Evolutionary conservation across 352 stramenopile genomes (phyloP).

Genomic region (Phytopythium chamaehyphon): DNA sequence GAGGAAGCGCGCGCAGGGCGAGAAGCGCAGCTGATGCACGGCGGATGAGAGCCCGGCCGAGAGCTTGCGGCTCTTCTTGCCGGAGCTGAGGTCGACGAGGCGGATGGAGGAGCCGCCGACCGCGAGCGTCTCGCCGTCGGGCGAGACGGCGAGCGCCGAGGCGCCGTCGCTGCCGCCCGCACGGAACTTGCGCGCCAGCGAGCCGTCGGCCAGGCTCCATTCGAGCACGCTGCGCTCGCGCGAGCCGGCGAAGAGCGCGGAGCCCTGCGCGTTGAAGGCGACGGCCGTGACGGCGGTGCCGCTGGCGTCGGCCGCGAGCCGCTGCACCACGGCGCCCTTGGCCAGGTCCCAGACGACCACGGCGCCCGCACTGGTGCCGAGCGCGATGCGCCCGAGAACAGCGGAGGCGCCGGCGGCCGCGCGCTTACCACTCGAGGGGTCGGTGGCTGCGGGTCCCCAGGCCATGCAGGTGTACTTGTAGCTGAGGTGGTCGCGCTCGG

Average conservation of each 20-base stretch:
- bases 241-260: slow-evolving; percentile 59
- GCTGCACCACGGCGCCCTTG: slow-evolving; percentile 56
- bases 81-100: slow-evolving; percentile 70
- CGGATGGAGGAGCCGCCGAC: slow-evolving; percentile 60
- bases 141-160: slow-evolving; percentile 59
- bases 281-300: slow-evolving; percentile 57
- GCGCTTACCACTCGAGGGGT: slow-evolving; percentile 40
- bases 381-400: slow-evolving; percentile 56
- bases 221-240: slow-evolving; percentile 77
- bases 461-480: slow-evolving; percentile 79
- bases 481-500: slow-evolving; percentile 79
- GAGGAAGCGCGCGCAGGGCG: slow-evolving; percentile 55
- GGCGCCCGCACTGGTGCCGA: slow-evolving; percentile 63
- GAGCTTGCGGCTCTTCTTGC: slow-evolving; percentile 78
- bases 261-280: slow-evolving; percentile 68
- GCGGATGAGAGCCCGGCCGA: slow-evolving; percentile 67
- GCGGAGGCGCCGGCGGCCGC: slow-evolving; percentile 23
- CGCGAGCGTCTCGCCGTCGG: slow-evolving; percentile 58
- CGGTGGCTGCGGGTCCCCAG: slow-evolving; percentile 49
- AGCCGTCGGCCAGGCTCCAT: slow-evolving; percentile 57
- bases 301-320: slow-evolving; percentile 41
- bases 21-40: slow-evolving; percentile 71
- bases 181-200: slow-evolving; percentile 66
- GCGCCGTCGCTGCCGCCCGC: slow-evolving; percentile 40
- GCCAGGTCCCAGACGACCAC: slow-evolving; percentile 77